Evolutionary conservation across 306 rosid species (phyloP), one percentile per base, ranked within the genome.

Genomic region (Rosa rugosa): DNA sequence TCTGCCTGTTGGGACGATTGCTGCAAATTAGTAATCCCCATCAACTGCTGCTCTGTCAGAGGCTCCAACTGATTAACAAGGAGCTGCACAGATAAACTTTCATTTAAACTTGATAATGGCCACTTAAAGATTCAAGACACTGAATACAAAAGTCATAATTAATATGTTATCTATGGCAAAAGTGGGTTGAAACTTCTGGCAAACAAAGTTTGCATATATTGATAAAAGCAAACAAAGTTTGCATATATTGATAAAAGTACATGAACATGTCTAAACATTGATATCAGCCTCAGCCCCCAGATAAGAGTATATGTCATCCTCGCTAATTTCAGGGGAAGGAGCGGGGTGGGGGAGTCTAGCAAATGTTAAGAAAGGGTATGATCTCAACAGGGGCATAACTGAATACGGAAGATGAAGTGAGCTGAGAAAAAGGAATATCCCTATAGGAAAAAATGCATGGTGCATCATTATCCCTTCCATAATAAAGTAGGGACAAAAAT

Each of bases 1-100:
- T 95, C 99, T 9, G 96, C 99, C 77, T 95, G 98, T 82, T 93
- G 99, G 23, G 99, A 95, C 23, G 99, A 93, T 67, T 92, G 94
- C 84, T 92, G 99, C 86, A 95, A 87, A 87, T 93, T 95, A 65
- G 86, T 91, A 68, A 95, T 85, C 57, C 93, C 97, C 72, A 85
- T 76, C 82, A 92, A 72, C 82, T 95, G 99, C 87, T 93, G 97
- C 84, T 95, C 99, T 14, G 97, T 91, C 62, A 95, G 91, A 80
- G 99, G 98, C 89, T 93, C 99, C 89, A 95, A 77, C 79, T 93
- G 98, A 89, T 44, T 91, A 57, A 89, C 85, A 78, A 95, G 96
- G 54, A 95, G 97, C 99, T 95, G 90, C 84, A 83, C 60, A 80
- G 81, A 71, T 59, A 78, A 73, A 67, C 65, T 47, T 71, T 59